These are phyloP conservation scores for Exserohilum rostratum DNA, from an alignment of 2,329 filamentous ascomycete genomes.

Conservation along the genomic window DNA sequence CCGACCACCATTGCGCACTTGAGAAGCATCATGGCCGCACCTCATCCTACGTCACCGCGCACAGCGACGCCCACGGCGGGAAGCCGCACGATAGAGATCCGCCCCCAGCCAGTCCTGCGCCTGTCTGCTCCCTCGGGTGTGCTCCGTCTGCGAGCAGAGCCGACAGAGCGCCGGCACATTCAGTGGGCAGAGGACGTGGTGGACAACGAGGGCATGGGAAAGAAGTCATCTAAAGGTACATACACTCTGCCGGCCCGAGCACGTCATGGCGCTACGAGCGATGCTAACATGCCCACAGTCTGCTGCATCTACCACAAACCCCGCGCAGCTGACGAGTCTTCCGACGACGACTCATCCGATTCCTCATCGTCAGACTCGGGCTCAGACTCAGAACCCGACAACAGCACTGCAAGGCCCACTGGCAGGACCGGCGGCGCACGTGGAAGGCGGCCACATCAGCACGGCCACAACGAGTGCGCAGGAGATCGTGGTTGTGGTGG, in stretches of 20 bases:
- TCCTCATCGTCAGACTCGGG: constrained; percentile 61
- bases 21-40: constrained; percentile 27
- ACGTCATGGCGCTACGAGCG: not conserved
- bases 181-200: constrained; percentile 93
- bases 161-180: constrained; percentile 65
- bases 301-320: constrained; percentile 98
- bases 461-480: constrained; percentile 41
- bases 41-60: constrained; percentile 24
- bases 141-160: constrained; percentile 51
- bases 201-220: constrained; percentile 92
- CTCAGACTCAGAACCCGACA: constrained; percentile 58
- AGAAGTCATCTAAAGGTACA: constrained; percentile 93
- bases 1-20: constrained; percentile 67
- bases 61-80: constrained; percentile 27
- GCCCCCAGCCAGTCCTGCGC: constrained; percentile 41
- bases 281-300: constrained; percentile 60
- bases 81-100: constrained; percentile 33
- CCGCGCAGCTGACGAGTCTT: constrained; percentile 73
- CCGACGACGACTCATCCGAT: constrained; percentile 68
- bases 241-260: not conserved
- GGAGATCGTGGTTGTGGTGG: constrained; percentile 51
- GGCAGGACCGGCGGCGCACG: constrained; percentile 32
- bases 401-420: constrained; percentile 54
- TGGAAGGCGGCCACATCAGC: constrained; percentile 35
- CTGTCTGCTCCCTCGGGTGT: constrained; percentile 45